A percentile compares a stretch with the other conserved stretches of the same genome.
Evolutionary conservation across 306 rosid genomes (phyloP).

Genomic region (Boehmeria nivea): DNA sequence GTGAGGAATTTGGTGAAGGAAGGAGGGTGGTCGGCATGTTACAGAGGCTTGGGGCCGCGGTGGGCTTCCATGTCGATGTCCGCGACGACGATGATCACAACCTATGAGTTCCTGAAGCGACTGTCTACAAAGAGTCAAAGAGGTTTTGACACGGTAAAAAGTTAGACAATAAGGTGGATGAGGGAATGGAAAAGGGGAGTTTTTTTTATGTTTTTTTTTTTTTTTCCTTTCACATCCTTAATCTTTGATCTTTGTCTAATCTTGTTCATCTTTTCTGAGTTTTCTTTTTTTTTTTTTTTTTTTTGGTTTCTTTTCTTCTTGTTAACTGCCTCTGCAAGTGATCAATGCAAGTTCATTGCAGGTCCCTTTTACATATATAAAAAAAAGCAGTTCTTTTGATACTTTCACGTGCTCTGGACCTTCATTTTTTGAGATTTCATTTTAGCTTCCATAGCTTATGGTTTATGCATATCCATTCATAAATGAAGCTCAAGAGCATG

Average conservation of each 20-base stretch:
- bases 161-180: slow-evolving; percentile 6
- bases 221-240: neutral
- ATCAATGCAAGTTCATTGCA: slow-evolving; percentile 27
- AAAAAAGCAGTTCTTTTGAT: neutral
- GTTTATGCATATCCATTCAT: slow-evolving; percentile 24
- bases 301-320: slow-evolving; percentile 7
- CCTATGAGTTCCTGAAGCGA: slow-evolving; percentile 83
- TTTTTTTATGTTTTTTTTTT: neutral
- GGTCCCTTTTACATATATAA: neutral
- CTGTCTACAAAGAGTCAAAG: slow-evolving; percentile 69
- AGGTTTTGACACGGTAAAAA: slow-evolving; percentile 41
- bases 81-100: slow-evolving; percentile 93
- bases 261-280: slow-evolving; percentile 5
- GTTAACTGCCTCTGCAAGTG: slow-evolving; percentile 17
- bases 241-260: slow-evolving; percentile 18
- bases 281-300: slow-evolving; percentile 9
- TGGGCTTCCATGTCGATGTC: slow-evolving; percentile 91
- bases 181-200: neutral
- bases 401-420: too few relatives aligned
- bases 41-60: slow-evolving; percentile 82
- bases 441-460: neutral
- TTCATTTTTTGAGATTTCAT: neutral
- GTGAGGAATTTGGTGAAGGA: slow-evolving; percentile 68
- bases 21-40: slow-evolving; percentile 90
- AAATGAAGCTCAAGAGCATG: too few relatives aligned